Conservation (phyloP, 495 filamentous ascomycete species). For the Cladorrhinum samala region DNA sequence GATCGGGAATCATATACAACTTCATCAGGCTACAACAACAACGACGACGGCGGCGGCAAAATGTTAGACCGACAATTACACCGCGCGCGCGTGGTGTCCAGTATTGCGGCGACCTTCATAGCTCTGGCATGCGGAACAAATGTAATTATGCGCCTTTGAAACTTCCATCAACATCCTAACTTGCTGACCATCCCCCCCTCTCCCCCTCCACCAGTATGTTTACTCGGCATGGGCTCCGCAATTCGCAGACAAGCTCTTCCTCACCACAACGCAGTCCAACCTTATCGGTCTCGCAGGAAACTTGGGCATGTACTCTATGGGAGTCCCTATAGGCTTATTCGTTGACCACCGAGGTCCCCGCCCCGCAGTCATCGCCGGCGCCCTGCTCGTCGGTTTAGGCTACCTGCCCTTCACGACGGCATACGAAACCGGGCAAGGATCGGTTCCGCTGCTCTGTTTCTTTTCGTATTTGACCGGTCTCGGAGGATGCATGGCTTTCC, state of each 20-base stretch:
- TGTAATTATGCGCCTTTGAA: conserved; percentile 44
- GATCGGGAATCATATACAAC: neutral
- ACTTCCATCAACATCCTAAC: neutral
- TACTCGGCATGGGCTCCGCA: conserved; percentile 98
- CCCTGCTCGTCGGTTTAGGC: conserved; percentile 61
- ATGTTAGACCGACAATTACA: conserved; percentile 36
- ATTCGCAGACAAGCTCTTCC: conserved; percentile 76
- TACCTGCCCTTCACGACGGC: conserved; percentile 74
- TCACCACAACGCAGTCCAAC: conserved; percentile 86
- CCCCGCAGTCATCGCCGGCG: conserved; percentile 66
- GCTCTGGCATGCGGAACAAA: conserved; percentile 90
- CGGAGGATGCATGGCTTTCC: conserved; percentile 82
- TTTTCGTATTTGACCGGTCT: conserved; percentile 79
- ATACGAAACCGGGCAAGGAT: conserved; percentile 56
- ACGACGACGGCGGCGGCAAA: neutral
- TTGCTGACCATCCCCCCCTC: conserved; percentile 10
- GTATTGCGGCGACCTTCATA: conserved; percentile 78
- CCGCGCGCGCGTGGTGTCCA: conserved; percentile 64
- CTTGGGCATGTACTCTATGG: conserved; percentile 87
- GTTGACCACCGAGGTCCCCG: conserved; percentile 79
- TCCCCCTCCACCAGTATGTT: conserved; percentile 68
- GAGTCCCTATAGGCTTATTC: conserved; percentile 82
- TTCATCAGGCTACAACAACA: neutral
- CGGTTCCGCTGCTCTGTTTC: conserved; percentile 66
- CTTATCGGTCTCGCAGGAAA: conserved; percentile 90